Evolutionary conservation across 2,329 filamentous ascomycete genomes (phyloP).

Genomic region (Diaporthe sp.): DNA sequence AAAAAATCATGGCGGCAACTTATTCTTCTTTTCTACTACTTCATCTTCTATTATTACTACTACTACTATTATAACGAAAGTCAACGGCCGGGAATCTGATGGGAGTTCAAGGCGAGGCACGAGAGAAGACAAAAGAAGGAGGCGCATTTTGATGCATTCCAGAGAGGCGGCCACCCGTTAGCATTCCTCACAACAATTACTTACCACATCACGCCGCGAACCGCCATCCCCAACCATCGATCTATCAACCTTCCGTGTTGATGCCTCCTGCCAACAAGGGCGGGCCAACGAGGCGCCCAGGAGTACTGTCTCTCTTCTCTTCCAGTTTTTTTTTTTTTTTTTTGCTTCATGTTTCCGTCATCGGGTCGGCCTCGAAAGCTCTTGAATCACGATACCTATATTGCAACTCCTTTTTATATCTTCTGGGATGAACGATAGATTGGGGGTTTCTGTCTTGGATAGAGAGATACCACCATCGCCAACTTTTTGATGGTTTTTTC

Average conservation of each 20-base stretch:
- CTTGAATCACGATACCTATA: slow-evolving; percentile 29
- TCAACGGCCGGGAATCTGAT: slow-evolving; percentile 26
- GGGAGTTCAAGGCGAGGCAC: slow-evolving; percentile 14
- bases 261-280: neutral
- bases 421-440: slow-evolving; percentile 15
- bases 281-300: neutral
- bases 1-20: neutral
- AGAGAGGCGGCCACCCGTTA: slow-evolving; percentile 7
- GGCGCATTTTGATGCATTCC: slow-evolving; percentile 8
- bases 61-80: slow-evolving; percentile 27
- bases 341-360: neutral
- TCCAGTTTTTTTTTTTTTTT: neutral
- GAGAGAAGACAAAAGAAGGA: slow-evolving; percentile 16
- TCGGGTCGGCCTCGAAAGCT: slow-evolving; percentile 5
- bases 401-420: slow-evolving; percentile 10
- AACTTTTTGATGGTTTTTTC: neutral
- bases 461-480: slow-evolving; percentile 20
- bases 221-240: neutral
- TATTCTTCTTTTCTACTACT: slow-evolving; percentile 7
- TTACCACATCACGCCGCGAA: neutral
- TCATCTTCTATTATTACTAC: neutral
- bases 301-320: neutral
- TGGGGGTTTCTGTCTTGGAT: slow-evolving; percentile 27
- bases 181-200: slow-evolving; percentile 7
- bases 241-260: neutral